Percentiles rank a stretch among this genome's conserved stretches.
Evolutionary conservation across 176 grass and related monocot genomes (phyloP).

Genomic region (Carex cristatella): DNA sequence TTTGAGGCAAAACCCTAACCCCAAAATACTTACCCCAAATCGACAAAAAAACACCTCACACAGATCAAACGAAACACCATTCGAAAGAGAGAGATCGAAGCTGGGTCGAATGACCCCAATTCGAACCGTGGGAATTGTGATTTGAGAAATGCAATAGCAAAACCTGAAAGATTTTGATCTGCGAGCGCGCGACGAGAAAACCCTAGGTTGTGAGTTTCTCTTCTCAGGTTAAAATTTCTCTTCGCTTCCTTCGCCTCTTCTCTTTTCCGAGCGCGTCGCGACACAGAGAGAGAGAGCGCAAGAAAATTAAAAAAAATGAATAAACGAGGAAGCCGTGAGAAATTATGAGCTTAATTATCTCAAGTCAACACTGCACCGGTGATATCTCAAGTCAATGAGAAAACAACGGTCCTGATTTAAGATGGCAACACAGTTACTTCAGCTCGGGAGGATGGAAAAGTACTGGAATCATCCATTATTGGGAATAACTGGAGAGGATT

Average conservation of each 20-base stretch:
- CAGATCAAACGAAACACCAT: conserved; percentile 36
- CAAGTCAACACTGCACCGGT: conserved; percentile 5
- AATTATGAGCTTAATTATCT: conserved; percentile 5
- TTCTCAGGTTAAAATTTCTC: background rate
- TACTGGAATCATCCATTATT: background rate
- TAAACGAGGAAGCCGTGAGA: conserved; percentile 16
- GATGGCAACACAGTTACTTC: background rate
- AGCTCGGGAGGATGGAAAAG: background rate
- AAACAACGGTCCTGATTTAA: background rate
- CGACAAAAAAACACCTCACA: conserved; percentile 13
- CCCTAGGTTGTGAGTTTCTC: conserved; percentile 2
- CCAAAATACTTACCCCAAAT: conserved; percentile 28
- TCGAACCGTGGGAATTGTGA: background rate
- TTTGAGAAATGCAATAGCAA: conserved; percentile 7
- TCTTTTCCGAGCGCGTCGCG: conserved; percentile 23
- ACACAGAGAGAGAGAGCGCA: conserved; percentile 11
- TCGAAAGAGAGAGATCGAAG: conserved; percentile 32
- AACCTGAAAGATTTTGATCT: conserved; percentile 14
- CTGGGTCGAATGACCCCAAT: conserved; percentile 4
- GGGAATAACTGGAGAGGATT: background rate
- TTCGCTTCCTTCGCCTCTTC: background rate
- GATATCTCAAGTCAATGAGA: background rate
- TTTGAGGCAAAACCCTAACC: conserved; percentile 14
- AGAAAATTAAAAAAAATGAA: background rate
- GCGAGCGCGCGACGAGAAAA: conserved; percentile 23